phyloP scores from a whole-genome alignment of 257 asterid genomes.

The Solanum microdontum region DNA sequence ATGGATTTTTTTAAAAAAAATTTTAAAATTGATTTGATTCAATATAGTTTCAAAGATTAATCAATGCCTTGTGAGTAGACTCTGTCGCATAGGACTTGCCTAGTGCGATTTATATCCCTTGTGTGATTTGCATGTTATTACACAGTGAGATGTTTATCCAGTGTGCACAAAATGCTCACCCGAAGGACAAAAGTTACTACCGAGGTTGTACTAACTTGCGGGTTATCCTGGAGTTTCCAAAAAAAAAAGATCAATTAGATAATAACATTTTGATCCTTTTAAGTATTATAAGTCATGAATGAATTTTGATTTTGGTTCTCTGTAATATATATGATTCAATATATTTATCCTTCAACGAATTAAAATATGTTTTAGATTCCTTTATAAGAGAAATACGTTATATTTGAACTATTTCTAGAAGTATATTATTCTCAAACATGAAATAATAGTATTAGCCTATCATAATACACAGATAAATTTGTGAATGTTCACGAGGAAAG shows the following conservation, averaged over 20 bases:
- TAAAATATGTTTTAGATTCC: not conserved
- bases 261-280: not conserved
- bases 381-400: not conserved
- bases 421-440: not conserved
- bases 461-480: not conserved
- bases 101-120: fast-evolving
- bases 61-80: fast-evolving
- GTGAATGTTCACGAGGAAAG: not conserved
- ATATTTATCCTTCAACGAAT: not conserved
- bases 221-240: too few relatives aligned
- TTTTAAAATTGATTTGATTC: not conserved
- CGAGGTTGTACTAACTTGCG: fast-evolving
- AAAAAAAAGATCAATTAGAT: not conserved
- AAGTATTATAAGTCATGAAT: not conserved
- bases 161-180: too few relatives aligned
- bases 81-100: too few relatives aligned
- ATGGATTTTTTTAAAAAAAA: not conserved
- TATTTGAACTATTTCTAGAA: too few relatives aligned
- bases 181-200: fast-evolving
- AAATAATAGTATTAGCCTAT: not conserved
- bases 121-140: too few relatives aligned
- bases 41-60: not conserved
- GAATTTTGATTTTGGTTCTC: not conserved
- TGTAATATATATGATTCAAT: not conserved
- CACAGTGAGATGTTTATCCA: fast-evolving